Evolutionary conservation across 306 rosid species (phyloP).

Genomic region (Boehmeria nivea): DNA sequence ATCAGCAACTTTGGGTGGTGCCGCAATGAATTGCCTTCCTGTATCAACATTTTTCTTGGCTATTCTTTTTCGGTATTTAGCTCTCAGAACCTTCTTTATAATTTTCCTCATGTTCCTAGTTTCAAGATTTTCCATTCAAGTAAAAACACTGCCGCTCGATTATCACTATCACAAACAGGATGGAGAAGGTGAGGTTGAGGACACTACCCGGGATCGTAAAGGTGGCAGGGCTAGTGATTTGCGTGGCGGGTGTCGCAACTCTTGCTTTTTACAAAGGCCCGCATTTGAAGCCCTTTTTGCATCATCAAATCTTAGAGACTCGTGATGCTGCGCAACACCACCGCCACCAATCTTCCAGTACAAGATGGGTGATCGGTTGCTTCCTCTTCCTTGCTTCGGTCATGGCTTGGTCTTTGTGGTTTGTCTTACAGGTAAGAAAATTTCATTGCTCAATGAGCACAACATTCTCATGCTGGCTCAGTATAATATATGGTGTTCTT

Average conservation of each 20-base stretch:
- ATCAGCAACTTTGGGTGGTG: conserved; percentile 44
- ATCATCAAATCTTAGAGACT: too few species aligned
- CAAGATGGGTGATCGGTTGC: conserved; percentile 54
- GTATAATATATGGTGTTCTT: too few species aligned
- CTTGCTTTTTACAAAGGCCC: conserved; percentile 59
- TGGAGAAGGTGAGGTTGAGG: conserved; percentile 16
- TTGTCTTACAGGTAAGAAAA: conserved; percentile 49
- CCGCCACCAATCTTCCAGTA: conserved; percentile 15
- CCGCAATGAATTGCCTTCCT: conserved; percentile 41
- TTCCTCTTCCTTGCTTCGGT: conserved; percentile 28
- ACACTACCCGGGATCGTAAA: conserved; percentile 46
- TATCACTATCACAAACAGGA: too few species aligned
- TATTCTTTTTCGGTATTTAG: conserved; percentile 1
- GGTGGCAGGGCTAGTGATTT: conserved; percentile 36
- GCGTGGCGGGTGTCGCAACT: conserved; percentile 46
- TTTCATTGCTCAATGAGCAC: too few species aligned
- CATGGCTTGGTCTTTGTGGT: conserved; percentile 46
- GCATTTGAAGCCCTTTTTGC: not conserved
- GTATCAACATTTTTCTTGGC: conserved; percentile 46
- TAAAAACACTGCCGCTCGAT: too few species aligned
- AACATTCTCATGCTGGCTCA: too few species aligned
- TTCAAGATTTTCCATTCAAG: too few species aligned
- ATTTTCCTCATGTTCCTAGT: too few species aligned
- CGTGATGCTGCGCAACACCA: too few species aligned
- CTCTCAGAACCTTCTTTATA: too few species aligned